These are phyloP conservation scores for Capronia coronata DNA, from an alignment of 2,329 filamentous ascomycete species.

Conservation along the genomic window DNA sequence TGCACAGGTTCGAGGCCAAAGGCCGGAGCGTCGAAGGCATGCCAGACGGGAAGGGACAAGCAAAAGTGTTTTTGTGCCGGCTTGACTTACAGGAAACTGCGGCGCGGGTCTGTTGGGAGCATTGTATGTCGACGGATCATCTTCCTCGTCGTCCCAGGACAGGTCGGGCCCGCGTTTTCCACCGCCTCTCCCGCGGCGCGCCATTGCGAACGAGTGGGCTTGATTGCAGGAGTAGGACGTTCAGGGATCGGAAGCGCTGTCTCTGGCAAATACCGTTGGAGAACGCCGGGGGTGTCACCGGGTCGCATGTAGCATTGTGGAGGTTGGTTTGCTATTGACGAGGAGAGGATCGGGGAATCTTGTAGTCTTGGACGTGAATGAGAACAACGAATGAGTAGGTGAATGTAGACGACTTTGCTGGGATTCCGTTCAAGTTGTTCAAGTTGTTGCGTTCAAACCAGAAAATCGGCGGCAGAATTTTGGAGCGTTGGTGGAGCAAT, in stretches of 20 bases:
- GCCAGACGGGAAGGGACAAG: not conserved
- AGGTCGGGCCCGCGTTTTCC: slow-evolving; percentile 34
- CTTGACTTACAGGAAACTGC: slow-evolving; percentile 21
- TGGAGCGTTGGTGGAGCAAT: slow-evolving; percentile 1
- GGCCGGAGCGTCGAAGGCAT: no score
- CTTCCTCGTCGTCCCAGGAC: slow-evolving; percentile 40
- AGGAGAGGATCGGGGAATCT: no score
- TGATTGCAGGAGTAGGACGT: no score
- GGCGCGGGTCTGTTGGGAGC: slow-evolving; percentile 31
- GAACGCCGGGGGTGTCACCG: no score
- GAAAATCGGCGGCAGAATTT: slow-evolving; percentile 20
- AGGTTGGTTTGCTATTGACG: not conserved
- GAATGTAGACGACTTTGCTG: no score
- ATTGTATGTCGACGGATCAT: slow-evolving; percentile 32
- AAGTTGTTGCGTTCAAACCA: slow-evolving; percentile 7
- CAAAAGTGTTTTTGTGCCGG: not conserved
- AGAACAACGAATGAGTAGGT: no score
- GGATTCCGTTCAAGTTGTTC: no score
- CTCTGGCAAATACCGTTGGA: no score
- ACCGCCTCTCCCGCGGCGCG: slow-evolving; percentile 31
- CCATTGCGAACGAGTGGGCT: slow-evolving; percentile 22
- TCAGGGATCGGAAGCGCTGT: no score
- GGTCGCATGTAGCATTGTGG: not conserved
- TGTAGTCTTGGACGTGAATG: no score
- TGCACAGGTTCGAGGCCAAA: no score